These are phyloP conservation scores for Penicillium sp. DNA, from an alignment of 2,329 filamentous ascomycete genomes.

Conservation along the genomic window DNA sequence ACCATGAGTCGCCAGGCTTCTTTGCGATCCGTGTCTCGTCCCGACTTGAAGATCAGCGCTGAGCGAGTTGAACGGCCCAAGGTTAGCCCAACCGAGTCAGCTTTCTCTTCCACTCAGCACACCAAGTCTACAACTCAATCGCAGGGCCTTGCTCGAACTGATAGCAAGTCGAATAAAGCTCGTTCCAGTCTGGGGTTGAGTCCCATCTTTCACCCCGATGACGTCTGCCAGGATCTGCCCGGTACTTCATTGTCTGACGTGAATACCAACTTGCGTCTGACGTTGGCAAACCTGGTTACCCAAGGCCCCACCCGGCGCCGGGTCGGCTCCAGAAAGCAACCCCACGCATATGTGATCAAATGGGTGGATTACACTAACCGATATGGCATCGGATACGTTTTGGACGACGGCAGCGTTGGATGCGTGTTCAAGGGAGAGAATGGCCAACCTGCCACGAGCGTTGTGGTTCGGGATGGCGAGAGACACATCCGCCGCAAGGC, in stretches of 20 bases:
- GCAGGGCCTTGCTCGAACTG: conserved; percentile 32
- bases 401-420: conserved; percentile 58
- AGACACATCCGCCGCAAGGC: conserved; percentile 54
- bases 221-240: conserved; percentile 45
- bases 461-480: conserved; percentile 55
- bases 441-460: conserved; percentile 51
- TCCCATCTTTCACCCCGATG: conserved; percentile 47
- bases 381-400: conserved; percentile 58
- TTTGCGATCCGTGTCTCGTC: conserved; percentile 25
- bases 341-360: conserved; percentile 57
- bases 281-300: conserved; percentile 46
- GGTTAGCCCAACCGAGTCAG: conserved; percentile 22
- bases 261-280: conserved; percentile 46
- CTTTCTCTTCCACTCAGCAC: conserved; percentile 15
- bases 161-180: conserved; percentile 41
- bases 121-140: conserved; percentile 25
- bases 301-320: conserved; percentile 41
- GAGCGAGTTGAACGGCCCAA: conserved; percentile 22
- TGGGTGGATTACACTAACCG: conserved; percentile 61
- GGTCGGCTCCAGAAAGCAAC: conserved; percentile 36
- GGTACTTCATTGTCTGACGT: conserved; percentile 49
- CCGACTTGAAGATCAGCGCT: conserved; percentile 19
- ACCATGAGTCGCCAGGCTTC: conserved; percentile 21
- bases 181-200: conserved; percentile 46
- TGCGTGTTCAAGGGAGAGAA: conserved; percentile 57